These are phyloP conservation scores for Spathaspora sp. DNA, from an alignment of 1,139 yeast genomes.

Conservation along the genomic window DNA sequence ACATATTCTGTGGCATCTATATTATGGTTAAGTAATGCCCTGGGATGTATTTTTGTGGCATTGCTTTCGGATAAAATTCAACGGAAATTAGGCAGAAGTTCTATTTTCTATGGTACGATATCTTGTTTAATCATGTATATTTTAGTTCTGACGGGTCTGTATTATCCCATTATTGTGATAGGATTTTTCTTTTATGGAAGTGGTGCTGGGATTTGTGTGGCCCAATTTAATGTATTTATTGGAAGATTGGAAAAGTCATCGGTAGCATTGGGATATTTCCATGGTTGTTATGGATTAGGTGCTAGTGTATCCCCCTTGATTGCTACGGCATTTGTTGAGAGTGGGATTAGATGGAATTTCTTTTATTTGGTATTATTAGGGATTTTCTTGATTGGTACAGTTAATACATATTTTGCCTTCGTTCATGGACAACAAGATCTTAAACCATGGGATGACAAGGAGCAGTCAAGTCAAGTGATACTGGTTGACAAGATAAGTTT, in stretches of 20 bases:
- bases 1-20: conserved; percentile 41
- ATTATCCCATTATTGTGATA: conserved; percentile 43
- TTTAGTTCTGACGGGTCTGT: conserved; percentile 37
- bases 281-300: conserved; percentile 64
- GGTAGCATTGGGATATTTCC: conserved; percentile 52
- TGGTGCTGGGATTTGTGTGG: conserved; percentile 54
- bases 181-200: conserved; percentile 61
- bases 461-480: conserved; percentile 5
- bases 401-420: conserved; percentile 36
- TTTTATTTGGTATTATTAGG: conserved; percentile 52
- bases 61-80: conserved; percentile 40
- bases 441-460: conserved; percentile 30
- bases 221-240: conserved; percentile 59
- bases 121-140: conserved; percentile 30
- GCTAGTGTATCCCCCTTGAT: conserved; percentile 61
- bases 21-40: conserved; percentile 47
- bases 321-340: conserved; percentile 51
- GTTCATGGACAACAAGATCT: conserved; percentile 44
- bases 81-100: conserved; percentile 39
- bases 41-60: conserved; percentile 44
- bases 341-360: conserved; percentile 53
- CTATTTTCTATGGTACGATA: conserved; percentile 28
- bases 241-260: conserved; percentile 50
- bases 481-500: conserved; percentile 3
- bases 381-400: conserved; percentile 26